These are phyloP conservation scores for Diaporthe destruens DNA, from an alignment of 2,329 filamentous ascomycete species.

Conservation along the genomic window DNA sequence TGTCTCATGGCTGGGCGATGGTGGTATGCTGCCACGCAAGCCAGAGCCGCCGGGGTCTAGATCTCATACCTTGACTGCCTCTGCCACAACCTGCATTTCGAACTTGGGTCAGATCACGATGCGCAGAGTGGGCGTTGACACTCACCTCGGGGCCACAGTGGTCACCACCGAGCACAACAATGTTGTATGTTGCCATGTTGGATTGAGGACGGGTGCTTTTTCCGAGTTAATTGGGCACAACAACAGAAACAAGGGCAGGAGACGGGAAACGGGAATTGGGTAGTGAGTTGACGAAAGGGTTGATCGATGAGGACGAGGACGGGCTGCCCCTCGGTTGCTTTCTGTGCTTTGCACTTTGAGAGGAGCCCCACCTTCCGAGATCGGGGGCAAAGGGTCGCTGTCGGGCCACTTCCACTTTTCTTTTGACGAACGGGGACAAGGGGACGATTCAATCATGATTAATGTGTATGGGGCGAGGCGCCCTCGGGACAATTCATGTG, in stretches of 20 bases:
- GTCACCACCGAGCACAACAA: conserved; percentile 86
- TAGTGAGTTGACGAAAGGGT: conserved; percentile 9
- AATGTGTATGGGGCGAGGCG: neutral
- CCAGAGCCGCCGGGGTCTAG: neutral
- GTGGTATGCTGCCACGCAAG: conserved; percentile 9
- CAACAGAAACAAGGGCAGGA: too few species aligned
- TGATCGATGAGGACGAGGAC: conserved; percentile 25
- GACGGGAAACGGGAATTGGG: neutral
- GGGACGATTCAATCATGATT: neutral
- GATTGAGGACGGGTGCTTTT: neutral
- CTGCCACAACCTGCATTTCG: conserved; percentile 76
- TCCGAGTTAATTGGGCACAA: neutral
- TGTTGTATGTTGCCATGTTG: conserved; percentile 77
- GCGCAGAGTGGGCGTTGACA: conserved; percentile 22
- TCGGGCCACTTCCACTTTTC: conserved; percentile 30
- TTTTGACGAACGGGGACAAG: conserved; percentile 8
- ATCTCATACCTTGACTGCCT: conserved; percentile 81
- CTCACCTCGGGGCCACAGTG: conserved; percentile 88
- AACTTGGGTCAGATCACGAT: neutral
- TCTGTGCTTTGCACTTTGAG: conserved; percentile 18
- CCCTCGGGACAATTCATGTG: neutral
- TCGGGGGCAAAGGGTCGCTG: conserved; percentile 33
- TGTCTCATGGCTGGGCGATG: conserved; percentile 7
- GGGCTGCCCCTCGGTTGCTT: conserved; percentile 35
- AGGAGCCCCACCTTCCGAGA: conserved; percentile 40